A percentile compares a stretch with the other conserved stretches of the same genome.
Evolutionary conservation across 805 yeast genomes (phyloP).

Genomic region (Candida anglica): DNA sequence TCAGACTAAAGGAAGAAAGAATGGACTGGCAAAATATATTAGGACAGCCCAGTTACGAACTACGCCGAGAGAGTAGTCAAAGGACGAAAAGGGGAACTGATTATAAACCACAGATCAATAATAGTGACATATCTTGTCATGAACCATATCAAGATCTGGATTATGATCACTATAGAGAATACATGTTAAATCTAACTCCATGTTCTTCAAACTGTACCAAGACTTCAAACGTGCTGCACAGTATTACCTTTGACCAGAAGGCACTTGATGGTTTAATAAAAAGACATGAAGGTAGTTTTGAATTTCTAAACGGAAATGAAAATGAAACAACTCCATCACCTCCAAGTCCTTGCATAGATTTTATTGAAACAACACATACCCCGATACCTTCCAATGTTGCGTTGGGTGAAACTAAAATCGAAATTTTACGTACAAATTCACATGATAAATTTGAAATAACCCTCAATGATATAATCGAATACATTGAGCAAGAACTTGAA

Average conservation of each 20-base stretch:
- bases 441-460: not conserved
- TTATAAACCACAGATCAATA: not conserved
- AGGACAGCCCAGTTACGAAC: not conserved
- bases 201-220: slow-evolving; percentile 4
- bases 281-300: not conserved
- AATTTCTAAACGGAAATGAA: not conserved
- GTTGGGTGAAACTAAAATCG: slow-evolving; percentile 2
- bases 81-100: slow-evolving; percentile 2
- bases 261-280: not conserved
- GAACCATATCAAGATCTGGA: not conserved
- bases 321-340: not conserved
- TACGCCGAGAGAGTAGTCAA: slow-evolving; percentile 2
- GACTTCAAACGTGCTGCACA: slow-evolving; percentile 1
- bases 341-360: not conserved
- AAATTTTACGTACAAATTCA: not conserved
- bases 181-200: slow-evolving; percentile 3
- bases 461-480: slow-evolving; percentile 1
- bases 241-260: not conserved
- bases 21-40: too few species aligned
- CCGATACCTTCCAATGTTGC: not conserved
- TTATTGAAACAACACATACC: not conserved
- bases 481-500: not conserved
- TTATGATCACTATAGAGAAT: slow-evolving; percentile 1
- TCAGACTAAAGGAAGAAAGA: too few species aligned
- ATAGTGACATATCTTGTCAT: not conserved